phyloP scores from a whole-genome alignment of 2,329 filamentous ascomycete species.

The Sordariomycetes sp. region DNA sequence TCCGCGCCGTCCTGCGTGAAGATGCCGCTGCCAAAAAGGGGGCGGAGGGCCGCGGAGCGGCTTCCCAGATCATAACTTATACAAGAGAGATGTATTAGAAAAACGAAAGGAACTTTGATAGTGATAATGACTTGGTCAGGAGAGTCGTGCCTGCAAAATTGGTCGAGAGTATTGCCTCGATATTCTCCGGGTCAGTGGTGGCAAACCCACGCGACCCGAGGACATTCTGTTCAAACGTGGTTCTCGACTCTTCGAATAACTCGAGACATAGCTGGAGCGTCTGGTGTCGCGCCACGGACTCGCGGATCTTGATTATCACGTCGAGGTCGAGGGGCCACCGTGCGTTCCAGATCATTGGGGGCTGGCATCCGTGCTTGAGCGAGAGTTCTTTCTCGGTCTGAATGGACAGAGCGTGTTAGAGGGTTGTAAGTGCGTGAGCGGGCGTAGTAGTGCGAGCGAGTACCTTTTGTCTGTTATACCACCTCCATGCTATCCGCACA shows the following conservation, averaged over 20 bases:
- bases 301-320: too few species aligned
- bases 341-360: too few species aligned
- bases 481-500: background rate
- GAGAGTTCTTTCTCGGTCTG: background rate
- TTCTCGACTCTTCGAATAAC: background rate
- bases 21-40: too few species aligned
- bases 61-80: too few species aligned
- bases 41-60: too few species aligned
- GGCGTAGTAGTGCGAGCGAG: too few species aligned
- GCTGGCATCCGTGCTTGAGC: background rate
- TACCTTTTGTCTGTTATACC: background rate
- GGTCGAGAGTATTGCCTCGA: background rate
- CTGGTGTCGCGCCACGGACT: background rate
- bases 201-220: background rate
- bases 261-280: background rate
- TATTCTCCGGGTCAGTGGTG: background rate
- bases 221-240: background rate
- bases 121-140: too few species aligned
- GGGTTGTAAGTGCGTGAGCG: background rate
- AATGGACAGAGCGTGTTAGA: background rate
- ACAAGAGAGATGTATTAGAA: too few species aligned
- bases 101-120: too few species aligned
- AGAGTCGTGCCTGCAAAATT: too few species aligned
- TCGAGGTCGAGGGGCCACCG: too few species aligned
- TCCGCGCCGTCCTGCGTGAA: too few species aligned